Evolutionary conservation across 148 eudicot species (phyloP).

Genomic region (Silene conica): DNA sequence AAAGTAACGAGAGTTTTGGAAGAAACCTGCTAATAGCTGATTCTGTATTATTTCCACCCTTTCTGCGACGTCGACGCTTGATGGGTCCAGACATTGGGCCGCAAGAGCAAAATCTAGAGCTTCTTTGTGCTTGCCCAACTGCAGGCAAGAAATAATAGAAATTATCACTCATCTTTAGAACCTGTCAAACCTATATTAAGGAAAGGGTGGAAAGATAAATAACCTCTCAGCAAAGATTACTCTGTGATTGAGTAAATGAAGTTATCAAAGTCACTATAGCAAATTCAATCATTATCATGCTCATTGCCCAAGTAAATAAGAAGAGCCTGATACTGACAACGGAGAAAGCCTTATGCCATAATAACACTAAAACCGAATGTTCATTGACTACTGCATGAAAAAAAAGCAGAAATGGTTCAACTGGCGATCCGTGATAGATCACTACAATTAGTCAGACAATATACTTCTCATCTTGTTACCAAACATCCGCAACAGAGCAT

Average conservation of each 20-base stretch:
- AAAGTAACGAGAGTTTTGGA: neutral
- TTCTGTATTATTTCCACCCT: slow-evolving; percentile 58
- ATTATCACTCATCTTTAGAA: neutral
- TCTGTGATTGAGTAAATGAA: neutral
- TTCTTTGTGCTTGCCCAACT: slow-evolving; percentile 83
- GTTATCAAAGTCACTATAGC: neutral
- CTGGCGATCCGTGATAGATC: neutral
- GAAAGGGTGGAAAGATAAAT: neutral
- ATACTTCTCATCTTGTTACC: neutral
- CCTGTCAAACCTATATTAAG: neutral
- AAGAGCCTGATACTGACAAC: neutral
- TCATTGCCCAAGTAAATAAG: neutral
- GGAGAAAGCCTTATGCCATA: neutral
- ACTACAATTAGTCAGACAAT: neutral
- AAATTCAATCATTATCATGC: neutral
- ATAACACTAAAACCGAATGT: neutral
- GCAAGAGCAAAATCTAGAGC: slow-evolving; percentile 87
- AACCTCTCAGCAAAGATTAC: neutral
- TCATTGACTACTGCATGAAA: neutral
- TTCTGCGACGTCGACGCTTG: slow-evolving; percentile 55
- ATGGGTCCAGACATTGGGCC: slow-evolving; percentile 64
- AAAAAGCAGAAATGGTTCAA: neutral
- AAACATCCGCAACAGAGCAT: neutral
- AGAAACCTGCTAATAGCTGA: slow-evolving; percentile 70
- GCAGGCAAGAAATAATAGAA: slow-evolving; percentile 23